Evolutionary conservation across 345 rosid species (phyloP).

Genomic region (Cochlearia excelsa): DNA sequence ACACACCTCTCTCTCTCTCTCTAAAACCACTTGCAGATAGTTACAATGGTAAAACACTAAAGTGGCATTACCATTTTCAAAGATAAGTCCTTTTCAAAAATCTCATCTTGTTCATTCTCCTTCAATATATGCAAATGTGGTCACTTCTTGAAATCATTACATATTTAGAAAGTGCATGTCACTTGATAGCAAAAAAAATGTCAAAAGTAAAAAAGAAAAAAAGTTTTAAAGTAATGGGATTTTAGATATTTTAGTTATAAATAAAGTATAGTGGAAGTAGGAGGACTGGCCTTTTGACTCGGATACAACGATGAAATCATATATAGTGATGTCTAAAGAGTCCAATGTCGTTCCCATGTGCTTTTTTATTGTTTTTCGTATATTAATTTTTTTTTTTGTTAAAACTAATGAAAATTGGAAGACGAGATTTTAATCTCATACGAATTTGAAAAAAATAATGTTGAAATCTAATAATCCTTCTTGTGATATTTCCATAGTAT

Average conservation of each 20-base stretch:
- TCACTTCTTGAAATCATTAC: slow-evolving; percentile 30
- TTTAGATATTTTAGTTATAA: slow-evolving; percentile 5
- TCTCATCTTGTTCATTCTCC: slow-evolving; percentile 21
- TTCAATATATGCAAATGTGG: slow-evolving; percentile 17
- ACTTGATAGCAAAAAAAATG: slow-evolving; percentile 6
- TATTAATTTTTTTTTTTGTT: background rate
- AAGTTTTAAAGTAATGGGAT: slow-evolving; percentile 17
- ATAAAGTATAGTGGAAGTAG: slow-evolving; percentile 17
- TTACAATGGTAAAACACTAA: slow-evolving; percentile 24
- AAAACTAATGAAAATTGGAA: no score
- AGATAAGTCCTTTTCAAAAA: slow-evolving; percentile 23
- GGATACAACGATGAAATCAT: slow-evolving; percentile 28
- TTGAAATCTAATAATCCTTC: no score
- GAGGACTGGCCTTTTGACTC: slow-evolving; percentile 28
- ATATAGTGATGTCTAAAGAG: slow-evolving; percentile 21
- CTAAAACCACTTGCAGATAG: slow-evolving; percentile 28
- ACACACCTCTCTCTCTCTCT: slow-evolving; percentile 14
- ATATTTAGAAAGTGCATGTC: slow-evolving; percentile 27
- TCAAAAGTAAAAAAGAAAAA: slow-evolving; percentile 15
- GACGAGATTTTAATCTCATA: no score
- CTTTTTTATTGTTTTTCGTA: slow-evolving; percentile 5
- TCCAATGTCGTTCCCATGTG: slow-evolving; percentile 32
- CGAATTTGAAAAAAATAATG: no score
- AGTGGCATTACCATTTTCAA: slow-evolving; percentile 29
- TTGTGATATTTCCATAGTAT: no score